Percentiles rank a stretch among this genome's conserved stretches.
phyloP scores from a whole-genome alignment of 495 filamentous ascomycete genomes.

The Trichoderma virens region DNA sequence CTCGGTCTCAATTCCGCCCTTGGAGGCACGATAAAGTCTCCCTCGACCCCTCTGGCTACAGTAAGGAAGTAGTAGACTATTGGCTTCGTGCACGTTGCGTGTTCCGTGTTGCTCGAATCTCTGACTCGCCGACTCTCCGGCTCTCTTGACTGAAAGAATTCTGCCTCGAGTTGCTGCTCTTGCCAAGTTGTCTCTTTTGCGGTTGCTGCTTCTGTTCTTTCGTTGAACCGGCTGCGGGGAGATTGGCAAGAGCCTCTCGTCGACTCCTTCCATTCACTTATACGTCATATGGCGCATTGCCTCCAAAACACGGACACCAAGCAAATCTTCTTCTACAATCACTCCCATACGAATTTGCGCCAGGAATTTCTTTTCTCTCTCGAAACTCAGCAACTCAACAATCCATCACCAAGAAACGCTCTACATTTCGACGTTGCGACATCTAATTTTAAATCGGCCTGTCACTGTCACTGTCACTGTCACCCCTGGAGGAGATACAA shows the following conservation, averaged over 20 bases:
- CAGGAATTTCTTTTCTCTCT: neutral
- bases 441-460: neutral
- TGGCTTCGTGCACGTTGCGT: neutral
- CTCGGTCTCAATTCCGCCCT: neutral
- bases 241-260: neutral
- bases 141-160: neutral
- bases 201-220: neutral
- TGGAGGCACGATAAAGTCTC: neutral
- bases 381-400: neutral
- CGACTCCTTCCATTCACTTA: neutral
- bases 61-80: neutral
- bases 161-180: neutral
- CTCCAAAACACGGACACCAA: neutral
- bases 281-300: neutral
- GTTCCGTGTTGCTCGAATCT: no score
- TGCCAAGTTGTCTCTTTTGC: neutral
- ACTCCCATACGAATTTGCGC: neutral
- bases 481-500: neutral
- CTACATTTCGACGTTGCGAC: neutral
- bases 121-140: neutral
- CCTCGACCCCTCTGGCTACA: conserved; percentile 1
- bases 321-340: neutral
- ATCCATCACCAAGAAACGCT: neutral
- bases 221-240: neutral
- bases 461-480: neutral